Base-by-base conservation (phyloP, 768 basidiomycete genomes). In the Serendipita sp. region DNA sequence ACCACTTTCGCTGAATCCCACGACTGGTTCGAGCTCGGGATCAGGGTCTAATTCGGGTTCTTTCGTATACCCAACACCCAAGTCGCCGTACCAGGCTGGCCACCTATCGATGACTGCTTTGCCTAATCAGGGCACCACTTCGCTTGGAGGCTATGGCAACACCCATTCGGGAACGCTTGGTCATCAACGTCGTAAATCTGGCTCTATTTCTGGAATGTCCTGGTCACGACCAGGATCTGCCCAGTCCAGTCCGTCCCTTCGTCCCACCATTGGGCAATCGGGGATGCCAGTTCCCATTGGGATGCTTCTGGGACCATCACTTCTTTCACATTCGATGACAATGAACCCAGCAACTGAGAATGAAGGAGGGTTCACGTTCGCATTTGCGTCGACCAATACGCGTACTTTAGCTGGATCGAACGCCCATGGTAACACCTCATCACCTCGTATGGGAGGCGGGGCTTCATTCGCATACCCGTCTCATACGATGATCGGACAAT, bases 131-230 rank as follows among this genome's bases (percentile, higher is more conserved):
- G n/a, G 8, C 8, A 18, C n/a, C 29, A 5, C 18, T n/a, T 8
- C 18, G 18, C n/a, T 50, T 50, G 48, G 48, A 50, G n/a, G n/a
- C 5, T 5, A 6, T 50, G 29, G 29, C 8, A 50, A 50, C 48
- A 50, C 5, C n/a, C n/a, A 50, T 31, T 11, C 11, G 13, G 48
- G 48, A 16, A 31, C 29, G 5, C 37, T 52, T 18, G 31, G 31
- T 16, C 55, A 60, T n/a, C 55, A 60, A 34, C 55, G 34, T 36
- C 55, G 55, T 34, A 60, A 60, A 34, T 60, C 55, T n/a, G 55
- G 55, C 29, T 50, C 48, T 5, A 50, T 50, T 16, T 50, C 48
- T 6, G 31, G 48, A 10, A 60, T 60, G 55, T 23, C 55, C 18
- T 60, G 55, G 55, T 60, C 55, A 3, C 18, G 55, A n/a, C 55